Conservation (phyloP, 148 eudicot genomes). For the Arbutus unedo region DNA sequence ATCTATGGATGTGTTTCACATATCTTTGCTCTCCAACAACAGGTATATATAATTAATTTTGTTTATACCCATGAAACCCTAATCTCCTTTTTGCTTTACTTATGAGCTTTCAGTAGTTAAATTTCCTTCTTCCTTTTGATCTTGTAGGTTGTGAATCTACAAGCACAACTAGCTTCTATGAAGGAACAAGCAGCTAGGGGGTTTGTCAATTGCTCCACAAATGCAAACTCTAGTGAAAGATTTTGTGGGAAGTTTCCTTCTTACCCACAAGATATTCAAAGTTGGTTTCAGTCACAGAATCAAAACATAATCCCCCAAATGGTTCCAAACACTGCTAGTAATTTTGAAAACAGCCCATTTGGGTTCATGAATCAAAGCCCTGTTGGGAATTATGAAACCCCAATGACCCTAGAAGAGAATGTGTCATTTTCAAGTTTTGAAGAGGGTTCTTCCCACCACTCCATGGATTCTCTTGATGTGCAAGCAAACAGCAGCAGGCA, state of each 20-base stretch:
- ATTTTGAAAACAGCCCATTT: conserved; percentile 33
- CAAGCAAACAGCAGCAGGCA: conserved; percentile 30
- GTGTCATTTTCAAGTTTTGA: conserved; percentile 49
- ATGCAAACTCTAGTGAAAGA: conserved; percentile 39
- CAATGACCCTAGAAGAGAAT: conserved; percentile 38
- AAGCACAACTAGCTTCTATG: conserved; percentile 58
- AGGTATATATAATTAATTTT: conserved; percentile 20
- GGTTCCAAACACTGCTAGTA: conserved; percentile 29
- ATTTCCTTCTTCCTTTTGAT: background rate
- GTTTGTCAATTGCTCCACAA: conserved; percentile 21
- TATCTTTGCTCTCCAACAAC: conserved; percentile 43
- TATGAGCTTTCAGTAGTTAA: background rate
- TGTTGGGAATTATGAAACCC: conserved; percentile 24
- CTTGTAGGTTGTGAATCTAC: conserved; percentile 61
- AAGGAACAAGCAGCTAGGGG: conserved; percentile 59
- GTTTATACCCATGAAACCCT: conserved; percentile 12
- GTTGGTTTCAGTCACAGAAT: conserved; percentile 66
- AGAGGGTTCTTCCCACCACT: conserved; percentile 37
- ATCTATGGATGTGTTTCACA: conserved; percentile 44
- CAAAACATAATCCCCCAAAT: conserved; percentile 51
- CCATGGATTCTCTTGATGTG: conserved; percentile 54
- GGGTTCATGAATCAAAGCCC: conserved; percentile 28
- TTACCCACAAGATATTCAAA: conserved; percentile 62
- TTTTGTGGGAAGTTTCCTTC: conserved; percentile 29
- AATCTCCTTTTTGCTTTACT: background rate